Evolutionary conservation across 768 basidiomycete species (phyloP).

Genomic region (Phaeotremella skinneri): DNA sequence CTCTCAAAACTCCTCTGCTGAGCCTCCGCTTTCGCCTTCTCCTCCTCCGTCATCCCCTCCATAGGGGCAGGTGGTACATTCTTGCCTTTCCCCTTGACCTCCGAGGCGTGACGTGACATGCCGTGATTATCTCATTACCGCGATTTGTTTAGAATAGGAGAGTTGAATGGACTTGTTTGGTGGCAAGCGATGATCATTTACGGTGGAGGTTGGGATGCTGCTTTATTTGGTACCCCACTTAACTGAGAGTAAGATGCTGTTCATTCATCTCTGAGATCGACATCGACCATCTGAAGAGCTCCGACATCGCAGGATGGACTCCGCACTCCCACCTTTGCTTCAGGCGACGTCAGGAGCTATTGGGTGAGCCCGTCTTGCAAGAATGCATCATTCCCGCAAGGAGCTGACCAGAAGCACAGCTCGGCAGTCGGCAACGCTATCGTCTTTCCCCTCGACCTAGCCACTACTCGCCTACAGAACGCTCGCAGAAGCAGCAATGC

Average conservation of each 20-base stretch:
- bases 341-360: conserved; percentile 42
- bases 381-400: background rate
- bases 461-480: conserved; percentile 42
- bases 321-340: conserved; percentile 35
- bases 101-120: background rate
- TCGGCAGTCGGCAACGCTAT: conserved; percentile 43
- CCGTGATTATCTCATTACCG: background rate
- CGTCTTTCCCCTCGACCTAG: conserved; percentile 44
- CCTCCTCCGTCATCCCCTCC: conserved; percentile 16
- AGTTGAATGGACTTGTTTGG: background rate
- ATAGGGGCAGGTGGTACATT: background rate
- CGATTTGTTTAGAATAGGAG: background rate
- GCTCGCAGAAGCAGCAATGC: conserved; percentile 14
- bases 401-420: conserved; percentile 10
- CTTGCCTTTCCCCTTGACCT: conserved; percentile 3
- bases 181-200: background rate
- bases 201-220: background rate
- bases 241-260: background rate
- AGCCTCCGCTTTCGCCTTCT: conserved; percentile 20
- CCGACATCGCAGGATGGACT: conserved; percentile 24
- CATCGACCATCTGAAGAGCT: background rate
- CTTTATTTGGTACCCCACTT: background rate
- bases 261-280: background rate
- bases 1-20: conserved; percentile 43
- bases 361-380: conserved; percentile 21